Base-by-base conservation (phyloP, 2,329 filamentous ascomycete genomes). In the Aureobasidium sp. region DNA sequence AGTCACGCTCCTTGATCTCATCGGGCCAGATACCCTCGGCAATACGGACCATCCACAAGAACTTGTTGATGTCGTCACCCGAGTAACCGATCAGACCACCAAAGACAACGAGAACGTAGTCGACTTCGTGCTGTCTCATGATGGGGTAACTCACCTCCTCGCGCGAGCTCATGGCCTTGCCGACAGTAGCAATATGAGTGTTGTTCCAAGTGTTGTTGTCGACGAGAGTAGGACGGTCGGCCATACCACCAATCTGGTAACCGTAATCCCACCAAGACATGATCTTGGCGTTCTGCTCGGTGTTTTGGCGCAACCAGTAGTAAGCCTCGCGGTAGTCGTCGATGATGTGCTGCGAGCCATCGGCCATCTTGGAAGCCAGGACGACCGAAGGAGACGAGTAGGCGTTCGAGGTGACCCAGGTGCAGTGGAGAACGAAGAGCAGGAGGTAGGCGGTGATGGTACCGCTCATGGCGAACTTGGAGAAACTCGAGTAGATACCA, bases 181-280 rank as follows among this genome's bases (percentile, higher is more conserved):
- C 94, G 63, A 99, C 94, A 15, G 94, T 99, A 59, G 94, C 94
- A 77, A 99, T 99, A 75, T 99, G 94, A 8, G 94, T 99, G 80
- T 99, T 99, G 82, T 99, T 99, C 94, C 94, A 99, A 2, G 94
- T 99, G 80, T 99, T 99, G 82, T 99, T 99, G 81, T 99, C 94
- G 37, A 99, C 94, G 37, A 99, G 82, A 1, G 94, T 99, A 37
- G 94, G 94, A 61, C 94, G 86, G 75, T 99, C 94, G 55, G 94
- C 94, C 94, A 99, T 99, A 68, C 94, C 94, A 79, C 94, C 94
- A 76, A 99, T 99, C 79, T 99, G 94, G 80, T 99, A 99, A 67
- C 94, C 94, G 72, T 99, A 99, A 75, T 99, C 94, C 94, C 94
- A 99, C 94, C 94, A 99, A 1, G 92, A 94, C 93, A 97, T 97